phyloP scores from a whole-genome alignment of 768 basidiomycete species.

The Leucocoprinus leucothites region DNA sequence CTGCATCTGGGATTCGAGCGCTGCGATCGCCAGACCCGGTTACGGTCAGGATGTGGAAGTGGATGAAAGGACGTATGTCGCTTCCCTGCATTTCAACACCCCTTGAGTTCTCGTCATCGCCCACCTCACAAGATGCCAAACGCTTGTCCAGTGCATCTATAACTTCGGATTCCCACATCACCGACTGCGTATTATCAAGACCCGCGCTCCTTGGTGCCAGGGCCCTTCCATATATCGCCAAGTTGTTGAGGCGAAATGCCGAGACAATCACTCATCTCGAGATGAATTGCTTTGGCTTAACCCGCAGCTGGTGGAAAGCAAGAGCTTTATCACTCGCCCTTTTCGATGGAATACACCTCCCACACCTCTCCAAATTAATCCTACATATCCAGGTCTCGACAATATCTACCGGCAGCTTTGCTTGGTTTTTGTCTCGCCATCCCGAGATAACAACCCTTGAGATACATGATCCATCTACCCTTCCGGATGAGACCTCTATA shows the following conservation, averaged over 20 bases:
- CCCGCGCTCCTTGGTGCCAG: no score
- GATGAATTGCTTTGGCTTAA: no score
- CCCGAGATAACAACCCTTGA: neutral
- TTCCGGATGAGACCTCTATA: neutral
- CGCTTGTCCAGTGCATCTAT: no score
- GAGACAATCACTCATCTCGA: no score
- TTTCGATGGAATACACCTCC: neutral
- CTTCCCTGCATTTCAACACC: neutral
- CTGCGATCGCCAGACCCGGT: neutral
- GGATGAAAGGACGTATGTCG: neutral
- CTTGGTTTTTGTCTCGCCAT: neutral
- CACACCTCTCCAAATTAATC: neutral
- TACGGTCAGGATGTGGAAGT: neutral
- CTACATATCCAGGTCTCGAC: neutral
- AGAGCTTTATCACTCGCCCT: no score
- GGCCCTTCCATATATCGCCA: no score
- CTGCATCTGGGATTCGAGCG: no score
- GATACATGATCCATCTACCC: neutral
- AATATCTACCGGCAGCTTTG: neutral
- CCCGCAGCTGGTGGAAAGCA: no score
- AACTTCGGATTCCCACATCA: no score
- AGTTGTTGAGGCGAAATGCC: no score
- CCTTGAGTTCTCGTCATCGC: neutral
- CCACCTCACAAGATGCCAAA: no score
- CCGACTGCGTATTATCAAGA: no score